Conservation (phyloP, 352 stramenopile species). For the Globisporangium camurandrum region DNA sequence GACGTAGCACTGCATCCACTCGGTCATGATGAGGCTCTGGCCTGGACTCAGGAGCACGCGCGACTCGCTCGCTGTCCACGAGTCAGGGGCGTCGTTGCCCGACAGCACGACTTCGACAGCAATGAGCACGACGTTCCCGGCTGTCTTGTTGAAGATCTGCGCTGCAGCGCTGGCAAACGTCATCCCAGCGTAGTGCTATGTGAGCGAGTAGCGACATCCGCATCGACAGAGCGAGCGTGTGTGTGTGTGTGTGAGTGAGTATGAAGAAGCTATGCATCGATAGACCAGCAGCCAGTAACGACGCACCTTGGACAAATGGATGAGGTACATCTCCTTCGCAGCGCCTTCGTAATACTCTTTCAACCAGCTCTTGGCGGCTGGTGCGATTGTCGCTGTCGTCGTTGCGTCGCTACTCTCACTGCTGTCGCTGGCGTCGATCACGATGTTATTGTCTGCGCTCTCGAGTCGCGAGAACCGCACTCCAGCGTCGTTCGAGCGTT, state of each 20-base stretch:
- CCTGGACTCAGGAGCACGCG: constrained; percentile 75
- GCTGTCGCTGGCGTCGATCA: neutral
- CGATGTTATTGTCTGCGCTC: constrained; percentile 1
- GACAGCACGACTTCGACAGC: constrained; percentile 72
- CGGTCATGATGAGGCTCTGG: constrained; percentile 58
- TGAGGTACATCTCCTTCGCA: constrained; percentile 81
- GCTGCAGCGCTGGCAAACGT: constrained; percentile 56
- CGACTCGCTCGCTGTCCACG: constrained; percentile 25
- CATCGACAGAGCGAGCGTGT: neutral
- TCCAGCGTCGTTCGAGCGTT: constrained; percentile 16
- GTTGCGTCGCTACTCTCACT: neutral
- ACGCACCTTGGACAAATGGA: constrained; percentile 60
- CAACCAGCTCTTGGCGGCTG: constrained; percentile 39
- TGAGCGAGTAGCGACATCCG: too few species aligned
- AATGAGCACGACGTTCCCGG: constrained; percentile 66
- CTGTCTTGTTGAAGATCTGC: constrained; percentile 60
- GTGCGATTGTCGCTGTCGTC: too few species aligned
- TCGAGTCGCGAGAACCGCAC: constrained; percentile 2
- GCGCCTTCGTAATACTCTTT: constrained; percentile 75
- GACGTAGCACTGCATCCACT: constrained; percentile 83
- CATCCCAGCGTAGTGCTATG: constrained; percentile 63
- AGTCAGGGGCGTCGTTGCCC: constrained; percentile 20
- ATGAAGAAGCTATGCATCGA: too few species aligned
- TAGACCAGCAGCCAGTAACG: neutral
- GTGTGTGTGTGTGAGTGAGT: neutral